These are phyloP conservation scores for Emergomyces orientalis DNA, from an alignment of 2,329 filamentous ascomycete species.

Conservation along the genomic window DNA sequence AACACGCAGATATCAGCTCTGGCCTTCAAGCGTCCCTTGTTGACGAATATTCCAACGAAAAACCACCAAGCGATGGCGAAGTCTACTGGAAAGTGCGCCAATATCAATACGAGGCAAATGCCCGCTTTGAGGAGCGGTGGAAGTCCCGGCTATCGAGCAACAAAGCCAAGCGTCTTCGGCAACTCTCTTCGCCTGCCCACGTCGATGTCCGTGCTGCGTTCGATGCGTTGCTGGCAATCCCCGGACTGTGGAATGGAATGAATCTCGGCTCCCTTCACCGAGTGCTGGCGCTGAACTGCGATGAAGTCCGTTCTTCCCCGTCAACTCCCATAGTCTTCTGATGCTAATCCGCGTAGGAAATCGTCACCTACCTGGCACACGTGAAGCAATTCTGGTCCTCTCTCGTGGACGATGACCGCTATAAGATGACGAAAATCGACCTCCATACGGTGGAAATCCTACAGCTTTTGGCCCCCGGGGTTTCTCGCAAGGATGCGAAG, in stretches of 20 bases:
- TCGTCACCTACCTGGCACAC: conserved; percentile 26
- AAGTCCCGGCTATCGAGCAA: conserved; percentile 15
- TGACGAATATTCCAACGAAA: conserved; percentile 25
- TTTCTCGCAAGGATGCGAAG: not conserved
- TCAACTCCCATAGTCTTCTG: conserved; percentile 2
- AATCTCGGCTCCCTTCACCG: conserved; percentile 22
- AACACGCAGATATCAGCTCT: conserved; percentile 19
- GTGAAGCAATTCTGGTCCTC: conserved; percentile 27
- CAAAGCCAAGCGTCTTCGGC: not conserved
- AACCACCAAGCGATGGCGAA: conserved; percentile 21
- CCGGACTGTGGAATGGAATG: conserved; percentile 26
- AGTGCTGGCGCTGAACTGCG: conserved; percentile 24
- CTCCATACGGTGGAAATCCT: conserved; percentile 22
- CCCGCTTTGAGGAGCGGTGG: conserved; percentile 14
- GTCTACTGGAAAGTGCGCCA: conserved; percentile 25
- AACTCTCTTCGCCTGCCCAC: conserved; percentile 10
- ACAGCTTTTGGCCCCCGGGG: not conserved
- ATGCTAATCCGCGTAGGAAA: conserved; percentile 21
- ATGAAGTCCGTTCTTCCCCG: conserved; percentile 24
- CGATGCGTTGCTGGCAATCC: conserved; percentile 25
- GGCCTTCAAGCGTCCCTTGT: conserved; percentile 20
- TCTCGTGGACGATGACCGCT: conserved; percentile 22
- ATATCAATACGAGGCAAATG: conserved; percentile 17
- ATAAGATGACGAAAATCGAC: conserved; percentile 24
- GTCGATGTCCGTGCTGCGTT: conserved; percentile 22